A percentile compares a stretch with the other conserved stretches of the same genome.
Conservation (phyloP, 441 rosid genomes). For the Croton setiger region DNA sequence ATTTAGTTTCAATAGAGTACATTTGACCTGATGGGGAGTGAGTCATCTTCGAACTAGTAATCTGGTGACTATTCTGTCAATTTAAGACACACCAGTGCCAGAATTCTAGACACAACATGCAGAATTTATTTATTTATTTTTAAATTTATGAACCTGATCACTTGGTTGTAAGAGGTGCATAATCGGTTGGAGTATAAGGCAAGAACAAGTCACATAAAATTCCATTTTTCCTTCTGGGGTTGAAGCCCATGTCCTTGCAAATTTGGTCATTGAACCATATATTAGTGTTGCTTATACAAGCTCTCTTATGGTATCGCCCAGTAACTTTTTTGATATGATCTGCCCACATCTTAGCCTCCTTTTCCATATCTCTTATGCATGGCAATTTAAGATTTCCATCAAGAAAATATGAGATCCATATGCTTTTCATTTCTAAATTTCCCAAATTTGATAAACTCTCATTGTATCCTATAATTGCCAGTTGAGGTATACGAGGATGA, state of each 20-base stretch:
- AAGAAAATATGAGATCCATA: constrained; percentile 16
- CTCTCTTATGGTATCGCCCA: constrained; percentile 1
- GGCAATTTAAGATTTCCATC: constrained; percentile 18
- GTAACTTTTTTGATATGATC: neutral
- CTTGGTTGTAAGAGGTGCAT: constrained; percentile 11
- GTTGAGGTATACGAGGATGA: constrained; percentile 28
- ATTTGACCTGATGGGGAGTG: too few species aligned
- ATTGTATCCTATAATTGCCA: constrained; percentile 23
- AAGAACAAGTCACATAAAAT: constrained; percentile 12
- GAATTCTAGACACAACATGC: too few species aligned
- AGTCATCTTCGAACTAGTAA: too few species aligned
- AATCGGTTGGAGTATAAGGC: constrained; percentile 22
- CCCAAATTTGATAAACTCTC: constrained; percentile 24
- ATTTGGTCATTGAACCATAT: constrained; percentile 25
- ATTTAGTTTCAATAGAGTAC: too few species aligned
- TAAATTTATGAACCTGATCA: too few species aligned
- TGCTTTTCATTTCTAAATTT: constrained; percentile 11
- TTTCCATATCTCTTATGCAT: constrained; percentile 19
- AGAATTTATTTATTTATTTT: too few species aligned
- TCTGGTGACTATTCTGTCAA: too few species aligned
- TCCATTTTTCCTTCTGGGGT: constrained; percentile 19
- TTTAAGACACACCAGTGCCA: too few species aligned
- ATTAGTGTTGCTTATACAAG: constrained; percentile 4
- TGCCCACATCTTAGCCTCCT: constrained; percentile 16
- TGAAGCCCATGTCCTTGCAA: constrained; percentile 22